A percentile compares a stretch with the other conserved stretches of the same genome.
phyloP scores from a whole-genome alignment of 441 rosid species.

The Cnidoscolus chayamansa region DNA sequence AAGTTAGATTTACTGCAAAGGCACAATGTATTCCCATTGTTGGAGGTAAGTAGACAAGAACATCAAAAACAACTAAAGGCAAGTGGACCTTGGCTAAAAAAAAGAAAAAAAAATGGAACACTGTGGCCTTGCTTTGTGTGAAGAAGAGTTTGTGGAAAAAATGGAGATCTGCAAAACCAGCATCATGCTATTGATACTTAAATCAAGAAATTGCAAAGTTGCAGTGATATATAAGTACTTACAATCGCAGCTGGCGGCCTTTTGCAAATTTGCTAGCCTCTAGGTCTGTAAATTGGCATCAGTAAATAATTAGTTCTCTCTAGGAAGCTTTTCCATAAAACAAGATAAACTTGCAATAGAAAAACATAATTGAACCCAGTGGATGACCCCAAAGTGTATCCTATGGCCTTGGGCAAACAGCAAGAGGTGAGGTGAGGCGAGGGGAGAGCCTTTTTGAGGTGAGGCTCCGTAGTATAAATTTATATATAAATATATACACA shows the following conservation, averaged over 20 bases:
- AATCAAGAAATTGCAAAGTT: neutral
- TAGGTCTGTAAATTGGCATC: slow-evolving; percentile 54
- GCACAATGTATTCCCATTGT: neutral
- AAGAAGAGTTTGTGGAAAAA: neutral
- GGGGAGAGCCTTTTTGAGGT: too few species aligned
- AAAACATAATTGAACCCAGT: slow-evolving; percentile 2
- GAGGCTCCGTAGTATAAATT: too few species aligned
- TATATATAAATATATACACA: too few species aligned
- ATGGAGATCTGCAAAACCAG: neutral
- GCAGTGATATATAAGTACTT: slow-evolving; percentile 30
- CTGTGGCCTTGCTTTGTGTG: neutral
- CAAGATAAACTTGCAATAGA: slow-evolving; percentile 21
- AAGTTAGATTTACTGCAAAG: neutral
- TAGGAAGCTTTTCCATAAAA: slow-evolving; percentile 10
- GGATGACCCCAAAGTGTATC: too few species aligned
- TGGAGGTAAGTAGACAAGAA: too few species aligned
- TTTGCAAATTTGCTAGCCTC: slow-evolving; percentile 65
- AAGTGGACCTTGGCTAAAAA: neutral
- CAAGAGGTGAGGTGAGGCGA: too few species aligned
- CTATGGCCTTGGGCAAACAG: too few species aligned
- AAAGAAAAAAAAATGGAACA: neutral
- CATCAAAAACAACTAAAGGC: neutral
- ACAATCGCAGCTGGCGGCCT: slow-evolving; percentile 90
- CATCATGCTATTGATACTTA: neutral
- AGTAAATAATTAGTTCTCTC: slow-evolving; percentile 17